These are phyloP conservation scores for Osmanthus fragrans DNA, from an alignment of 257 asterid species.

Conservation along the genomic window DNA sequence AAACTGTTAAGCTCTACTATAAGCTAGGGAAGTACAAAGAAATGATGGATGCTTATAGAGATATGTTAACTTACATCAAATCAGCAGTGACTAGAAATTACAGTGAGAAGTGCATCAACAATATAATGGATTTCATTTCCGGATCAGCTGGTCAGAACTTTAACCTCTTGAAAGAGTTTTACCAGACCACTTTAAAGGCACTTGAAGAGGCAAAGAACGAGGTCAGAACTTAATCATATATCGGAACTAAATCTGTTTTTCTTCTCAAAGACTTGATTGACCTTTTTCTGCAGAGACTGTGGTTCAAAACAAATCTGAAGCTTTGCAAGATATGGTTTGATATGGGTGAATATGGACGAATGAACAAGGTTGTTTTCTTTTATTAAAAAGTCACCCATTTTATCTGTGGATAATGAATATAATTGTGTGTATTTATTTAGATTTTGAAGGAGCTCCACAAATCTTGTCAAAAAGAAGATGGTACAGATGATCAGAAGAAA, in stretches of 20 bases:
- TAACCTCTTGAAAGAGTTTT: constrained; percentile 80
- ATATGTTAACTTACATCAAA: constrained; percentile 87
- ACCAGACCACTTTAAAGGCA: constrained; percentile 87
- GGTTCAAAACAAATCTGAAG: constrained; percentile 99
- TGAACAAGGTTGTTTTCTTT: constrained; percentile 65
- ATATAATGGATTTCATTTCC: constrained; percentile 95
- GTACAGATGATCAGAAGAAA: constrained; percentile 96
- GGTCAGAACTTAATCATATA: constrained; percentile 41
- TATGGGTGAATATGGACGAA: constrained; percentile 85
- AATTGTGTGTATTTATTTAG: constrained; percentile 41
- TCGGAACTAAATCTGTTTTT: background rate
- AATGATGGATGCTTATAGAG: constrained; percentile 96
- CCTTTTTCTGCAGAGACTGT: constrained; percentile 61
- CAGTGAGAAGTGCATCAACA: constrained; percentile 95
- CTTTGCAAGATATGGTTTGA: constrained; percentile 99
- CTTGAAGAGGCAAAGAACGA: constrained; percentile 99
- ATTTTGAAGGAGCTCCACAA: constrained; percentile 95
- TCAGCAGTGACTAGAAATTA: constrained; percentile 98
- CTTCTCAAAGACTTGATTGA: background rate
- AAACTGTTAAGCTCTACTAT: constrained; percentile 92
- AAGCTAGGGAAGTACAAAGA: constrained; percentile 87
- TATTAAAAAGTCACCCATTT: constrained; percentile 3
- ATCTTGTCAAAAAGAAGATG: constrained; percentile 97
- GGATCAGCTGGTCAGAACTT: constrained; percentile 97
- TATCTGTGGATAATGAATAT: constrained; percentile 13